Evolutionary conservation across 1,284 basidiomycete genomes (phyloP), one percentile per base, ranked within the genome.

Genomic region (Fomitopsis pinicola): DNA sequence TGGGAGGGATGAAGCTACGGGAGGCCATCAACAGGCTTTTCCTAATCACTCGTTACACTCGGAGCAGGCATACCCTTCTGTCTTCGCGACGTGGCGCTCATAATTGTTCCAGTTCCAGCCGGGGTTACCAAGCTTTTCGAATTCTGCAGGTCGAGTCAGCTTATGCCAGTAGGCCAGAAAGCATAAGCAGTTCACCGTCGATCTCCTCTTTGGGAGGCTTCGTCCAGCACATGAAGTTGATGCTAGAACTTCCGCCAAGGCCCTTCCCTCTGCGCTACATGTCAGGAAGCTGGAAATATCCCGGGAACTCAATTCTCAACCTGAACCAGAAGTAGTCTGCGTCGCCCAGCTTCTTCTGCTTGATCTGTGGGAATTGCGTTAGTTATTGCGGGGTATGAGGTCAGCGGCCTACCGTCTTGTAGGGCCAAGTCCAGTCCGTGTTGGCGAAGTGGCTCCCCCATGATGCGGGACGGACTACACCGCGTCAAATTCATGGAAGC

Each of bases 371-470:
- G 26, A 6, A 5, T 1, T n/a, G 17, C 22, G 33, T 48, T 2
- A 45, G 38, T 58, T 35, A 52, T 52, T n/a, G 33, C 7, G 22
- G 14, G 2, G 1, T 3, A 6, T 2, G 22, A 2, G 30, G 19
- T 30, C 46, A 6, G 28, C 19, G 15, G 56, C 66, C 8, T 59
- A 75, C 74, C 28, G 72, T 73, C 52, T 68, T 61, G 55, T 70
- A 69, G n/a, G 60, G 54, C 72, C 73, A 75, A 9, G 67, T 53
- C 38, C 72, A 73, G 8, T 60, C 52, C 6, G 59, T 42, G 42
- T 73, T 72, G 5, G 66, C 67, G 30, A 75, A 70, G 55, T 73
- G 72, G 42, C 57, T 64, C 10, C 67, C 72, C 52, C 66, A 74
- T 0, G 67, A 65, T 12, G 67, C 72, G 1, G 71, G 67, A 12